Evolutionary conservation across 1,139 yeast genomes (phyloP).

Genomic region (Kodamaea ohmeri): DNA sequence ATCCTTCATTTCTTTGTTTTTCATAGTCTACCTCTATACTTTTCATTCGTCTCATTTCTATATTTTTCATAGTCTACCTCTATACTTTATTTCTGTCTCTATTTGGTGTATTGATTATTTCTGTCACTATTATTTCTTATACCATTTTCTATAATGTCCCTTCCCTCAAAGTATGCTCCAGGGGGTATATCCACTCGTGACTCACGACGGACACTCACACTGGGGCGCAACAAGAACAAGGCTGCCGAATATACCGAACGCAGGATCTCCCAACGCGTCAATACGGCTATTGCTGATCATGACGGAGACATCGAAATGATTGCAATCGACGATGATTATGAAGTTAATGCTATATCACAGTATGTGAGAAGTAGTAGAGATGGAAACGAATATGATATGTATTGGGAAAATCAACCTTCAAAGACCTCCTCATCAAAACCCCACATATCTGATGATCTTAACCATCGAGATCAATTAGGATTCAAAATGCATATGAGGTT

Average conservation of each 20-base stretch:
- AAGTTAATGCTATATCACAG: constrained; percentile 45
- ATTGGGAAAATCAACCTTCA: background rate
- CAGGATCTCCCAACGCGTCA: constrained; percentile 34
- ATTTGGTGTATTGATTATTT: no score
- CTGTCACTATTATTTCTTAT: background rate
- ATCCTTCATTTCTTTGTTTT: no score
- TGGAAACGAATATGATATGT: background rate
- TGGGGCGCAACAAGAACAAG: constrained; percentile 22
- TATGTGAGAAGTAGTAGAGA: constrained; percentile 23
- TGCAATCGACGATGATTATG: constrained; percentile 47
- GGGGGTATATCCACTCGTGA: constrained; percentile 36
- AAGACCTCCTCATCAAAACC: background rate
- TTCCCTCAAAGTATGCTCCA: constrained; percentile 48
- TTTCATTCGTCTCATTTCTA: no score
- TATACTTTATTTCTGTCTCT: no score
- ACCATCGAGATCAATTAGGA: no score
- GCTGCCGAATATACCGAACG: constrained; percentile 29
- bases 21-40: no score
- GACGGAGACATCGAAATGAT: constrained; percentile 49
- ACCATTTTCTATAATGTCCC: constrained; percentile 9
- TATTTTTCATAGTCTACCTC: no score
- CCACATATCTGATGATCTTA: no score
- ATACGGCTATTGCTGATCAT: constrained; percentile 23
- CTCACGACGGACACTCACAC: constrained; percentile 30
- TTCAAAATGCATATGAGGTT: no score